Evolutionary conservation across 2,329 filamentous ascomycete species (phyloP).

Genomic region (Apiospora sp.): DNA sequence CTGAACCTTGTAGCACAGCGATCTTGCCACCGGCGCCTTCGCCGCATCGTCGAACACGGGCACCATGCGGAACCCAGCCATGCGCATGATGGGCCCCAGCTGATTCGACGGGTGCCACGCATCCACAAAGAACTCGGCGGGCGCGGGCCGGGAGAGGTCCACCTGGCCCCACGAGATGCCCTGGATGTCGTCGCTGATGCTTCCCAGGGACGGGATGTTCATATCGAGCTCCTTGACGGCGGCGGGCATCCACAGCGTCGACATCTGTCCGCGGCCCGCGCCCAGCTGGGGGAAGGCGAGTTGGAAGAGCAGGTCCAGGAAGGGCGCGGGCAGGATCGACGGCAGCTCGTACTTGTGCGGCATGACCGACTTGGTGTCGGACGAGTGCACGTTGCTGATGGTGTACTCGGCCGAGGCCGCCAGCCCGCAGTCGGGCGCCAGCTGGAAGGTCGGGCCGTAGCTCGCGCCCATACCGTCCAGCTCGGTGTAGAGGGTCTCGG

Average conservation of each 20-base stretch:
- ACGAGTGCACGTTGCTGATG: conserved; percentile 2
- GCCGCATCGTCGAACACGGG: neutral
- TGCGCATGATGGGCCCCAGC: neutral
- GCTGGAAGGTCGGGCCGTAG: conserved; percentile 13
- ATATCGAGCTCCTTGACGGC: conserved; percentile 14
- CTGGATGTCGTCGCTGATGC: conserved; percentile 2
- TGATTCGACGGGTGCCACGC: conserved; percentile 12
- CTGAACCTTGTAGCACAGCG: conserved; percentile 34
- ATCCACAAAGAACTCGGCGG: conserved; percentile 5
- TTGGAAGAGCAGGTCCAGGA: conserved; percentile 19
- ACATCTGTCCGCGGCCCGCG: neutral
- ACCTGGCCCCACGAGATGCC: neutral
- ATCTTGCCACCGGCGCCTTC: neutral
- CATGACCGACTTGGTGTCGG: conserved; percentile 9
- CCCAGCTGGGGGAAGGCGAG: neutral
- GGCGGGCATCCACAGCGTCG: neutral
- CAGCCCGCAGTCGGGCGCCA: neutral
- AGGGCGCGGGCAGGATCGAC: conserved; percentile 9
- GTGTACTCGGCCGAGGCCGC: neutral
- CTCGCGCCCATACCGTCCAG: conserved; percentile 28
- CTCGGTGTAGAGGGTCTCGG: conserved; percentile 32
- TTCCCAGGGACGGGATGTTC: neutral
- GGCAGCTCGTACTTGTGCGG: conserved; percentile 15
- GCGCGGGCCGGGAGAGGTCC: neutral
- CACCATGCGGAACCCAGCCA: conserved; percentile 6